Base-by-base conservation (phyloP, 345 rosid genomes). In the Geranium rotundifolium region DNA sequence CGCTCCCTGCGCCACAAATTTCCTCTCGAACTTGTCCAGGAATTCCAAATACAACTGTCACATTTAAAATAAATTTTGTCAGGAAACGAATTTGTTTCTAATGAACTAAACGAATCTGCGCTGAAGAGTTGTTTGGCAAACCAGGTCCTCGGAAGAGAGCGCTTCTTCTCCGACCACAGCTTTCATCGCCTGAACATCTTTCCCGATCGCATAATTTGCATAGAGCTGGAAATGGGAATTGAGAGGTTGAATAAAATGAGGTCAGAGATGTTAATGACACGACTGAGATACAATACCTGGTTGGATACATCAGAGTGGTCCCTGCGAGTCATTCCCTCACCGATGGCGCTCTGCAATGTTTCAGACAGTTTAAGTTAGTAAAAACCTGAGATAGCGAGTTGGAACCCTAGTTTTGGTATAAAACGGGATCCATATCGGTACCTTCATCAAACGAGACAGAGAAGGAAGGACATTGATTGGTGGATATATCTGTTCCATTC, bases 131-230 rank as follows among this genome's bases (percentile, higher is more conserved):
- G 10, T 4, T 34, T 34, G 18, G 67, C 63, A 63, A 60, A 91
- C 97, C 97, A 91, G 77, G 68, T 91, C 97, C 81, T 91, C 97
- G 4, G 96, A 86, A 65, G 96, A 91, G 63, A 91, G 96, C 17
- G 98, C 98, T 86, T 91, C 98, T 72, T 89, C 98, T 85, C 98
- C 98, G 15, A 91, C 98, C 75, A 91, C 98, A 61, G 96, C 96
- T 78, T 91, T 87, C 98, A 91, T 91, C 56, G 98, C 98, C 77
- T 91, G 95, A 15, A 91, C 96, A 71, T 91, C 98, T 74, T 91
- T 89, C 60, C 98, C 98, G 65, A 89, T 91, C 20, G 96, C 96
- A 65, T 91, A 87, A 72, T 91, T 91, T 64, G 98, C 98, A 74
- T 91, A 91, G 56, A 91, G 73, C 97, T 91, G 86, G 63, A 69